Evolutionary conservation across 495 filamentous ascomycete species (phyloP), one percentile per base, ranked within the genome.

Genomic region (Antarctomyces pellizariae): DNA sequence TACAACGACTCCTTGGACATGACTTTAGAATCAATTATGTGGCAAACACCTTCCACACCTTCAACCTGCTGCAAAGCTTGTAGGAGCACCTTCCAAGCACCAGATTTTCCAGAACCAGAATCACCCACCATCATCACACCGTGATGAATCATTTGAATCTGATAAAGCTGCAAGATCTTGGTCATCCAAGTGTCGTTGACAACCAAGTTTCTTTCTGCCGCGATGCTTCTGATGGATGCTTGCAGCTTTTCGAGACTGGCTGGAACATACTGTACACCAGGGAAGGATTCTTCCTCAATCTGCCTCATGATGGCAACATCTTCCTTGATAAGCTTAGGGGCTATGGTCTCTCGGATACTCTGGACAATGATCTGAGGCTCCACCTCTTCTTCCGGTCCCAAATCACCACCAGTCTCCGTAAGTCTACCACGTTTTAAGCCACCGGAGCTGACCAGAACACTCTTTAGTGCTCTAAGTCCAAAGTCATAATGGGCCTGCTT

Each of bases 51-150:
- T 51, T 99, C 86, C 15, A 86, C 61, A 11, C 70, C 71, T 46
- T 99, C 84, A 15, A 86, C 71, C 26, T 73, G 66, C 43, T 93
- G 84, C 36, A 99, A 54, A 6, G 86, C 89, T 42, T 84, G 74
- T 7, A 99, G 62, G n/a, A 99, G 61, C 10, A 89, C 69, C 42
- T 77, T 79, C 86, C 89, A 99, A 11, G 83, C 73, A 3, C 73
- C 66, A 28, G 86, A 92, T 52, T 99, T 99, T 36, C 86, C 86
- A 18, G 84, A 71, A 7, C 86, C 86, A 3, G 86, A 93, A 40
- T 73, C 75, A 22, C 86, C 86, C 4, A 99, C 86, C 86, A 95
- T 93, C 89, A 99, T 99, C 10, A 99, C 89, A 67, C 86, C 86
- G 38, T 99, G 86, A 39, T 99, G 86, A 22, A 95, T 86, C 27